Evolutionary conservation across 2,329 filamentous ascomycete species (phyloP).

Genomic region (Plectosphaerella plurivora): DNA sequence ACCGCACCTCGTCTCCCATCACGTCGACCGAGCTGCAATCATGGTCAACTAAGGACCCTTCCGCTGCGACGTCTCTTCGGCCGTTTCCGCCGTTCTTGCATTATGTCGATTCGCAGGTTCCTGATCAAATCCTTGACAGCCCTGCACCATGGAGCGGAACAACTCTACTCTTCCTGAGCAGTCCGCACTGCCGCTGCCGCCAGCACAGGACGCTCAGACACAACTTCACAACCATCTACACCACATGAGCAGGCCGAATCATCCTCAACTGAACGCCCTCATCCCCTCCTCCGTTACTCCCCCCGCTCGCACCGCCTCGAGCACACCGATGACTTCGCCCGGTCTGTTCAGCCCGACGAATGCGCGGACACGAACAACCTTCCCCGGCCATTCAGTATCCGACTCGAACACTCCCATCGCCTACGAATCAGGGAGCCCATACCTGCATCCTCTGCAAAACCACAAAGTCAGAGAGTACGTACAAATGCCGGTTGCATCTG

Average conservation of each 20-base stretch:
- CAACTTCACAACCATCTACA: constrained; percentile 1
- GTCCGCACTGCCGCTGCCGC: background rate
- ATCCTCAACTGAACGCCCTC: constrained; percentile 10
- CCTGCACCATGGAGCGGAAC: constrained; percentile 1
- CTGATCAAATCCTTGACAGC: constrained; percentile 4
- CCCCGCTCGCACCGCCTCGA: constrained; percentile 44
- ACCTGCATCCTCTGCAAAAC: constrained; percentile 66
- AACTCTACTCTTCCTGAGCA: background rate
- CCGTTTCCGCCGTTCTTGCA: constrained; percentile 9
- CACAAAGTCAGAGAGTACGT: constrained; percentile 75
- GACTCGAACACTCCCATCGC: constrained; percentile 48
- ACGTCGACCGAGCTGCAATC: background rate
- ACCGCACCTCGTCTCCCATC: background rate
- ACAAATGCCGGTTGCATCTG: background rate
- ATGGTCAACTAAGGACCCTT: constrained; percentile 6
- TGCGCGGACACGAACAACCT: constrained; percentile 31
- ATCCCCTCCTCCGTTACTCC: constrained; percentile 26
- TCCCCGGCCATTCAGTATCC: constrained; percentile 37
- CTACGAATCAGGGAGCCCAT: constrained; percentile 49
- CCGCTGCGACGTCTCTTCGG: constrained; percentile 1
- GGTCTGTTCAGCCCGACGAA: constrained; percentile 55
- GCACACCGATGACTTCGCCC: constrained; percentile 56
- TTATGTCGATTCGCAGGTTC: constrained; percentile 13
- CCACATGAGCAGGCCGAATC: constrained; percentile 5
- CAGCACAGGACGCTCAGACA: background rate